These are phyloP conservation scores for Wilcoxina mikolae DNA, from an alignment of 495 filamentous ascomycete genomes.

Conservation along the genomic window DNA sequence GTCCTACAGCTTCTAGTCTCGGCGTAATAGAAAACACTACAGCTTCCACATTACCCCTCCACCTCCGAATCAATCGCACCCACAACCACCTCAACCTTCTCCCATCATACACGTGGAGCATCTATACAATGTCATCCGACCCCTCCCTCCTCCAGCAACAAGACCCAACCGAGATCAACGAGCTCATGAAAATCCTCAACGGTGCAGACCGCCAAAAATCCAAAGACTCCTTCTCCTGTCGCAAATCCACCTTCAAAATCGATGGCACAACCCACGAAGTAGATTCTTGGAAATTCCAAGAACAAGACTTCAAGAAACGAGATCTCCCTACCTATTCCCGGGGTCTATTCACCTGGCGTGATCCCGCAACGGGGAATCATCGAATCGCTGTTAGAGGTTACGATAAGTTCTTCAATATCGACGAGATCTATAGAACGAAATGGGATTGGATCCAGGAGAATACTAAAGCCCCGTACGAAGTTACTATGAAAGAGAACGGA, in stretches of 20 bases:
- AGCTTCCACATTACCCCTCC: not conserved
- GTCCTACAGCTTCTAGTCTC: too few species aligned
- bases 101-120: too few species aligned
- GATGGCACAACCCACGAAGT: constrained; percentile 47
- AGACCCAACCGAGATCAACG: constrained; percentile 36
- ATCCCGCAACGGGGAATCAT: constrained; percentile 38
- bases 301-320: constrained; percentile 83
- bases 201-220: constrained; percentile 34
- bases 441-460: constrained; percentile 66
- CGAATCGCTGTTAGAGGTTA: constrained; percentile 83
- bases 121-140: constrained; percentile 2
- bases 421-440: constrained; percentile 58
- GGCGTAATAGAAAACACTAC: not conserved
- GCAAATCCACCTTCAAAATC: constrained; percentile 58
- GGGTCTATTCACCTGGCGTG: constrained; percentile 72
- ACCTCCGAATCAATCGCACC: not conserved
- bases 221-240: constrained; percentile 47
- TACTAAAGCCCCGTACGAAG: constrained; percentile 80
- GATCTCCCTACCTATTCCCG: constrained; percentile 80
- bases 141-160: constrained; percentile 30
- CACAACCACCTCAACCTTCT: not conserved
- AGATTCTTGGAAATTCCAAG: constrained; percentile 82
- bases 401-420: constrained; percentile 96
- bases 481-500: constrained; percentile 94
- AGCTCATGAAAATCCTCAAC: constrained; percentile 38